These are phyloP conservation scores for Solanum etuberosum DNA, from an alignment of 257 asterid genomes.

Conservation along the genomic window DNA sequence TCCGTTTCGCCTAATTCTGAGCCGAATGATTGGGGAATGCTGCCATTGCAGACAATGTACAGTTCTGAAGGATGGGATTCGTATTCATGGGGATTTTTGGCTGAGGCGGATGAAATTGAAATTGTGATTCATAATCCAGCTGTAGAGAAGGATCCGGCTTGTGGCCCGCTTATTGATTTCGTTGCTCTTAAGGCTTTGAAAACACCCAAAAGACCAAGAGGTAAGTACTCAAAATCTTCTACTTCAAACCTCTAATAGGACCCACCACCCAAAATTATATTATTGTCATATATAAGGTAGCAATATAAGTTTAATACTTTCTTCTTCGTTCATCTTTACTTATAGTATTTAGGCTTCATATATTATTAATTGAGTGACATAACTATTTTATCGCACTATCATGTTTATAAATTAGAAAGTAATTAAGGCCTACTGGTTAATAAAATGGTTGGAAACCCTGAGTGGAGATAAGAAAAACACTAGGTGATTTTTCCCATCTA, in stretches of 20 bases:
- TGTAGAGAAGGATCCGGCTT: slow-evolving; percentile 9
- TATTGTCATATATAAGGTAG: no score
- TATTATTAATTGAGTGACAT: no score
- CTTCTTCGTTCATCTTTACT: no score
- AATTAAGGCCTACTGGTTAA: rapidly evolving
- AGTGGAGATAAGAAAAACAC: neutral
- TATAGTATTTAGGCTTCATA: no score
- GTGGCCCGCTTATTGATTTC: slow-evolving; percentile 13
- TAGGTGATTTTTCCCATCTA: rapidly evolving
- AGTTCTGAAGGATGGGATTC: slow-evolving; percentile 14
- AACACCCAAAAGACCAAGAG: neutral
- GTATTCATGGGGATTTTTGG: slow-evolving; percentile 1
- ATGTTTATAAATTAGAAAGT: no score
- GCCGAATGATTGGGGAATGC: slow-evolving; percentile 1
- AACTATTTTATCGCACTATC: no score
- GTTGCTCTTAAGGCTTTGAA: slow-evolving; percentile 9
- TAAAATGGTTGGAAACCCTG: neutral
- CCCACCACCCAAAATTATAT: no score
- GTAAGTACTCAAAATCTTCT: neutral
- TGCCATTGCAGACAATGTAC: slow-evolving; percentile 11
- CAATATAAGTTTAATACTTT: no score
- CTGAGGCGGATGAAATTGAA: neutral
- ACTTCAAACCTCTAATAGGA: no score
- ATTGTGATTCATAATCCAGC: slow-evolving; percentile 9
- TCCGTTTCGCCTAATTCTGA: slow-evolving; percentile 2